Conservation (phyloP, 2,329 filamentous ascomycete genomes). For the Diplodia seriata region DNA sequence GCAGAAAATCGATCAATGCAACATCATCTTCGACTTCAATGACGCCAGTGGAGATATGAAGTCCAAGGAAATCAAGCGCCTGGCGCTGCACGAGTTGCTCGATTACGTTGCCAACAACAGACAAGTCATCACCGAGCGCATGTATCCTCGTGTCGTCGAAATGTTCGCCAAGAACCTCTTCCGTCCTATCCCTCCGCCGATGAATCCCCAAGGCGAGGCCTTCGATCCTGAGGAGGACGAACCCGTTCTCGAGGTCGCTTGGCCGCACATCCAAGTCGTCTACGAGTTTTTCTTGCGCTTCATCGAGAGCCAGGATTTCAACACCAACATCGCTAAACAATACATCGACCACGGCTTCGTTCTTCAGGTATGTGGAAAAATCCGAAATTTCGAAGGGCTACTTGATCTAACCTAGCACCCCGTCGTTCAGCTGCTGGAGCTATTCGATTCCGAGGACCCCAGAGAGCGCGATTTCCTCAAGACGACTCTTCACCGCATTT, state of each 20-base stretch:
- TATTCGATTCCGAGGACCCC: constrained; percentile 98
- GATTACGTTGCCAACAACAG: constrained; percentile 99
- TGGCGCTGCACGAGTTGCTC: constrained; percentile 92
- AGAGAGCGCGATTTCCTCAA: constrained; percentile 97
- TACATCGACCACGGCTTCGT: constrained; percentile 99
- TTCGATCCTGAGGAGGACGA: constrained; percentile 99
- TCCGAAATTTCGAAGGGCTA: background rate
- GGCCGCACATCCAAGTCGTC: constrained; percentile 99
- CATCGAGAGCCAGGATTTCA: constrained; percentile 99
- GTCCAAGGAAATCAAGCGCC: constrained; percentile 97
- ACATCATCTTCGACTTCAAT: constrained; percentile 99
- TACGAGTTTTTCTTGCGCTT: constrained; percentile 99
- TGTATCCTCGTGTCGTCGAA: constrained; percentile 97
- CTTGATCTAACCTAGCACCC: constrained; percentile 35
- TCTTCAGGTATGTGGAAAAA: constrained; percentile 64
- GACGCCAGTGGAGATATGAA: constrained; percentile 99
- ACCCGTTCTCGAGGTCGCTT: constrained; percentile 95
- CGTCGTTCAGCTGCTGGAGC: constrained; percentile 74
- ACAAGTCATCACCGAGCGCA: constrained; percentile 97
- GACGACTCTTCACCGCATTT: constrained; percentile 96
- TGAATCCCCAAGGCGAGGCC: constrained; percentile 97
- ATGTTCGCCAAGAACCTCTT: constrained; percentile 99
- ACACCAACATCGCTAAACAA: constrained; percentile 98
- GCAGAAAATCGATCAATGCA: constrained; percentile 99
- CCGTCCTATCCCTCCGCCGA: constrained; percentile 92